Percentiles rank a stretch among this genome's conserved stretches.
Evolutionary conservation across 257 asterid species (phyloP).

Genomic region (Anisodus tanguticus): DNA sequence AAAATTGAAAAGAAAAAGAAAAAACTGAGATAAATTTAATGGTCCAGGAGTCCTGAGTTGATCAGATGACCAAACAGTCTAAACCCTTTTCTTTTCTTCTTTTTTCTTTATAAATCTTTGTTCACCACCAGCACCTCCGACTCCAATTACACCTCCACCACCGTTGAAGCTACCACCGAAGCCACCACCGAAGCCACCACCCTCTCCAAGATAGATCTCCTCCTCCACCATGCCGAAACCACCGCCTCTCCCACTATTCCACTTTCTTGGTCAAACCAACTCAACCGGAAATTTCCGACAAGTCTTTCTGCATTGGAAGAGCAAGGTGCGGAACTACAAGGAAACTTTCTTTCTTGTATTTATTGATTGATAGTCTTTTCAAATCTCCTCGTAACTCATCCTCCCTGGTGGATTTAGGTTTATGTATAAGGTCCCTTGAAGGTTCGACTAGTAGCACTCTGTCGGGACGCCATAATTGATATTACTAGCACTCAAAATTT

Average conservation of each 20-base stretch:
- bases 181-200: neutral
- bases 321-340: neutral
- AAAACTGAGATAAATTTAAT: neutral
- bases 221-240: neutral
- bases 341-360: neutral
- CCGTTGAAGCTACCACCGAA: neutral
- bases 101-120: neutral
- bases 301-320: neutral
- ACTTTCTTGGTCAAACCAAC: neutral
- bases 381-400: neutral
- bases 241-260: neutral
- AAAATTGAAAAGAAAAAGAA: neutral
- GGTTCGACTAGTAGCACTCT: slow-evolving; percentile 4
- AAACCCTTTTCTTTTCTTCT: neutral
- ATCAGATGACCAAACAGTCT: neutral
- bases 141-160: too few relatives aligned
- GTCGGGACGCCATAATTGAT: neutral
- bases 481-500: neutral
- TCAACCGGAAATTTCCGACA: neutral
- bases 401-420: neutral
- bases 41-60: neutral
- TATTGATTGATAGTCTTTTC: neutral
- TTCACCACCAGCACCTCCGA: neutral
- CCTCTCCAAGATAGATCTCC: neutral
- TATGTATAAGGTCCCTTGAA: neutral